phyloP scores from a whole-genome alignment of 352 stramenopile genomes.

The Pythium plurisporium region DNA sequence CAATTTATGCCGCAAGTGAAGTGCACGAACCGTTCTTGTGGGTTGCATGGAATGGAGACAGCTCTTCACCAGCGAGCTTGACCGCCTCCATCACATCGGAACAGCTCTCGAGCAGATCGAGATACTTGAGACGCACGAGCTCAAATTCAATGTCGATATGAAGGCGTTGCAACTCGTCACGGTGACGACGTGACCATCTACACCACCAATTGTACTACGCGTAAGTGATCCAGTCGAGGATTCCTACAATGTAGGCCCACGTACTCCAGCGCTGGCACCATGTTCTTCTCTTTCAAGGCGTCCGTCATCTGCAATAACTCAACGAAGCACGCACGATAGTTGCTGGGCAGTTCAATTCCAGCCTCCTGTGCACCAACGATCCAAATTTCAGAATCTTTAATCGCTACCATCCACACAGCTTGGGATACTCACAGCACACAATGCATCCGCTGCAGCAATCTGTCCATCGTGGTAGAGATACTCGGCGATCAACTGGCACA shows the following conservation, averaged over 20 bases:
- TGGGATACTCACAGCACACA: slow-evolving; percentile 50
- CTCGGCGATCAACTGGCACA: slow-evolving; percentile 62
- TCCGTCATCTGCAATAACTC: slow-evolving; percentile 64
- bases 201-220: background rate
- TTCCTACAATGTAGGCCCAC: background rate
- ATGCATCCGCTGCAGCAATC: slow-evolving; percentile 59
- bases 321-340: slow-evolving; percentile 61
- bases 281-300: slow-evolving; percentile 57
- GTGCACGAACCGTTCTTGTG: slow-evolving; percentile 44
- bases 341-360: slow-evolving; percentile 39
- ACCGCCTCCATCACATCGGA: slow-evolving; percentile 65
- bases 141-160: slow-evolving; percentile 81
- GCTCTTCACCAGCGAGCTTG: slow-evolving; percentile 58
- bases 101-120: slow-evolving; percentile 65
- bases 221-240: background rate
- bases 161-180: slow-evolving; percentile 41
- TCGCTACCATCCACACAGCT: background rate
- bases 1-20: background rate
- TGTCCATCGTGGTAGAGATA: slow-evolving; percentile 81
- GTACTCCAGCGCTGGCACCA: slow-evolving; percentile 63
- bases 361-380: slow-evolving; percentile 37
- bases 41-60: slow-evolving; percentile 53
- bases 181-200: slow-evolving; percentile 63
- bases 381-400: background rate
- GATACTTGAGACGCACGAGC: slow-evolving; percentile 76